These are phyloP conservation scores for Cylindrotheca fusiformis DNA, from an alignment of 108 stramenopile genomes.

Conservation along the genomic window DNA sequence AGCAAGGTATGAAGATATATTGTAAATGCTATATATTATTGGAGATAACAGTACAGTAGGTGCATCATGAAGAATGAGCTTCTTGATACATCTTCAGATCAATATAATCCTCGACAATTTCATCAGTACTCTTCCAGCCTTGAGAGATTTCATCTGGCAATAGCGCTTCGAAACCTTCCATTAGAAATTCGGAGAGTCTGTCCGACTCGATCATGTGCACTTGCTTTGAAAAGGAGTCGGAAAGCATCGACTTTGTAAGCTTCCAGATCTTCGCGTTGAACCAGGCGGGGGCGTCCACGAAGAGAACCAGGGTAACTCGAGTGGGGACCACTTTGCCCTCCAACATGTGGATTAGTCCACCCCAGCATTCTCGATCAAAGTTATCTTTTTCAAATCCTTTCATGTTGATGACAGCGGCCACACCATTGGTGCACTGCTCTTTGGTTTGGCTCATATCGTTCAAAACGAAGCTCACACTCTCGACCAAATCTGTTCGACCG, in stretches of 20 bases:
- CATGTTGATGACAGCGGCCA: background rate
- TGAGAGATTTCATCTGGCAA: background rate
- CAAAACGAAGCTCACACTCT: background rate
- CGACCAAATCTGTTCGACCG: background rate
- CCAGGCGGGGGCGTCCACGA: background rate
- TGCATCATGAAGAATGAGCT: too few species aligned
- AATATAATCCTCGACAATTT: background rate
- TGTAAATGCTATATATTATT: too few species aligned
- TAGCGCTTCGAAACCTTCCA: background rate
- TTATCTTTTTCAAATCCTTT: background rate
- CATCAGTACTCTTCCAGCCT: background rate
- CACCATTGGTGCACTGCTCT: background rate
- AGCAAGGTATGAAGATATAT: too few species aligned
- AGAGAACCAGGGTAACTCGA: background rate
- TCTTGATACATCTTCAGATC: background rate
- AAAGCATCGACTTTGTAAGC: background rate
- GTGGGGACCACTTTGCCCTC: background rate
- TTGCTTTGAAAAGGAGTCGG: background rate
- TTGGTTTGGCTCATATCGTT: background rate
- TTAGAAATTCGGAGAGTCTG: background rate
- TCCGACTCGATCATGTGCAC: background rate
- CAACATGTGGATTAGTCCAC: background rate
- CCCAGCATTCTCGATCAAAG: background rate
- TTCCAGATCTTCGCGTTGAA: background rate
- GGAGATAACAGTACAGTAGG: too few species aligned